Evolutionary conservation across 2,329 filamentous ascomycete species (phyloP).

Genomic region (Aspergillus fischeri): DNA sequence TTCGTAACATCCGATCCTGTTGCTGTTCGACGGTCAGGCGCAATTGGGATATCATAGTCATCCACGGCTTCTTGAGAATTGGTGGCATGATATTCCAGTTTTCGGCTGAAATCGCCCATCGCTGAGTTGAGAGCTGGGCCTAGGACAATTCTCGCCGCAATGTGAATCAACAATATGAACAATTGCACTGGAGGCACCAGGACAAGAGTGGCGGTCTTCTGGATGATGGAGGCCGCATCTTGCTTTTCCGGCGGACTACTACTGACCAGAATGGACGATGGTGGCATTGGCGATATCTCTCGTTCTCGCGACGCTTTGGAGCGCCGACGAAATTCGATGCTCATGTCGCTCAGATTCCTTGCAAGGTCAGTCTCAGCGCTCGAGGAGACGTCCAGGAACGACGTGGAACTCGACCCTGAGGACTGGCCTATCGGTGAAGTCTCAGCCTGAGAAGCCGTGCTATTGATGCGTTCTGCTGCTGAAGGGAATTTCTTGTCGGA

Average conservation of each 20-base stretch:
- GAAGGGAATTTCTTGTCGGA: neutral
- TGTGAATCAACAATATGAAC: slow-evolving; percentile 72
- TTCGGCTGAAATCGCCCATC: slow-evolving; percentile 12
- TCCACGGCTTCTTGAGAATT: slow-evolving; percentile 28
- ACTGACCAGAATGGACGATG: slow-evolving; percentile 61
- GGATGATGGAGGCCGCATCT: slow-evolving; percentile 63
- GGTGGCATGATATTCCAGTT: slow-evolving; percentile 12
- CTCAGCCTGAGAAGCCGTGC: neutral
- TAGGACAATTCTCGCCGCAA: slow-evolving; percentile 68
- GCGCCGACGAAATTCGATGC: slow-evolving; percentile 47
- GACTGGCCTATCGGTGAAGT: neutral
- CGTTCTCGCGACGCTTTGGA: slow-evolving; percentile 54
- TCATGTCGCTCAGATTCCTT: slow-evolving; percentile 26
- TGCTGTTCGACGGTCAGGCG: slow-evolving; percentile 19
- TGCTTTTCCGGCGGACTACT: slow-evolving; percentile 45
- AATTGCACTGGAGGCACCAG: slow-evolving; percentile 77
- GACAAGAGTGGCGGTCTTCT: slow-evolving; percentile 72
- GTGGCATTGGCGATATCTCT: slow-evolving; percentile 63
- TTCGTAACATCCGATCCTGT: slow-evolving; percentile 18
- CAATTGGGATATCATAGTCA: slow-evolving; percentile 38
- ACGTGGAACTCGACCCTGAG: neutral
- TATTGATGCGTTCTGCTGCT: neutral
- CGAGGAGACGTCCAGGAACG: neutral
- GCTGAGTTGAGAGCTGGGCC: slow-evolving; percentile 24
- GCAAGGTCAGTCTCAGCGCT: neutral